Percentiles rank a stretch among this genome's conserved stretches.
Conservation (phyloP, 2,329 filamentous ascomycete species). For the Cytospora piceae region DNA sequence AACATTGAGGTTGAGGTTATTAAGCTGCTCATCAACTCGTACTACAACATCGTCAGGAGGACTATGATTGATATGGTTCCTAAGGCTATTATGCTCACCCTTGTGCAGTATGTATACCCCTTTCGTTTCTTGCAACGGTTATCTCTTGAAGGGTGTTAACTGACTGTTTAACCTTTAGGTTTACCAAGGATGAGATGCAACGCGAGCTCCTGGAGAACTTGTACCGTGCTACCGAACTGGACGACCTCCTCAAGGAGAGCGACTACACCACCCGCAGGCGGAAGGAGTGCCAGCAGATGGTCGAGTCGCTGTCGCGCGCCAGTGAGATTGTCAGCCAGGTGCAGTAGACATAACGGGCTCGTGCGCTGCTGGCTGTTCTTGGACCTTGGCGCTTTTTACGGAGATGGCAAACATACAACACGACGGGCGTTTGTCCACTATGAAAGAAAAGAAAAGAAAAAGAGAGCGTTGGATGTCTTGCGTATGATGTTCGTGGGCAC, state of each 20-base stretch:
- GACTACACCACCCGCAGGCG: conserved; percentile 93
- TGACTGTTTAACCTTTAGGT: conserved; percentile 53
- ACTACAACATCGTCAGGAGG: conserved; percentile 96
- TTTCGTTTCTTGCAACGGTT: too few species aligned
- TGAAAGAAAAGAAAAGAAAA: background rate
- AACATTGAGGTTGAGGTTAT: conserved; percentile 97
- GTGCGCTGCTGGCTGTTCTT: background rate
- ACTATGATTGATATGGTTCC: conserved; percentile 99
- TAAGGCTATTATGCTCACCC: conserved; percentile 97
- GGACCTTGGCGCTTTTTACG: background rate
- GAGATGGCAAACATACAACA: background rate
- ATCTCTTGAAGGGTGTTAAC: conserved; percentile 31
- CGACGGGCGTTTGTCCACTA: background rate
- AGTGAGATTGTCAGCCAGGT: conserved; percentile 93
- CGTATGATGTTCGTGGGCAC: conserved; percentile 3
- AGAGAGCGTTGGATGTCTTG: background rate
- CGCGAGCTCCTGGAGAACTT: conserved; percentile 95
- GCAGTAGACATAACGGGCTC: conserved; percentile 47
- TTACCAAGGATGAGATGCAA: conserved; percentile 98
- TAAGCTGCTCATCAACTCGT: conserved; percentile 94
- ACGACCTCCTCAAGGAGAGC: conserved; percentile 95
- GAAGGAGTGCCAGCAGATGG: conserved; percentile 99
- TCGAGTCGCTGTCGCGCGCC: conserved; percentile 86
- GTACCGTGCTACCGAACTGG: conserved; percentile 88
- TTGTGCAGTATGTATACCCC: conserved; percentile 76